Evolutionary conservation across 78 protist species (phyloP).

Genomic region (Monosiga brevicollis): DNA sequence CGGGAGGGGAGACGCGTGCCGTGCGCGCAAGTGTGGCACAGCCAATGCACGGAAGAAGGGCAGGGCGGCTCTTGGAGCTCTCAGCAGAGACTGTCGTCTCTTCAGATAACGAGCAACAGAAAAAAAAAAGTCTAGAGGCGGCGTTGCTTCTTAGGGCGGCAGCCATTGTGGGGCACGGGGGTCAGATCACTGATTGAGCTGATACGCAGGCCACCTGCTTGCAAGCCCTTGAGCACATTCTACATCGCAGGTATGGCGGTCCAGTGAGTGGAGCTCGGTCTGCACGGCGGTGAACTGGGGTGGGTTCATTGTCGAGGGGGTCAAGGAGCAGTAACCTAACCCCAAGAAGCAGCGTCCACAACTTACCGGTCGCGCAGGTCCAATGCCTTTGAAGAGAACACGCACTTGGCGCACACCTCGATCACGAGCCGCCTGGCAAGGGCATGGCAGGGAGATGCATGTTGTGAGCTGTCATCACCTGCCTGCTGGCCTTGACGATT

Average conservation of each 20-base stretch:
- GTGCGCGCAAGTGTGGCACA: too few species aligned
- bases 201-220: not conserved
- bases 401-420: not conserved
- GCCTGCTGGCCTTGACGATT: not conserved
- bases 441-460: not conserved
- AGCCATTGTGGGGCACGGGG: too few species aligned
- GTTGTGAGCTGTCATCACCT: not conserved
- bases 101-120: too few species aligned
- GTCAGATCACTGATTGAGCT: not conserved
- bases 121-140: too few species aligned
- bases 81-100: too few species aligned
- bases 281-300: not conserved
- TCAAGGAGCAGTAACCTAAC: not conserved
- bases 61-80: too few species aligned
- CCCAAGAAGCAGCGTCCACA: not conserved
- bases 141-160: too few species aligned
- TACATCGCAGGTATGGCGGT: not conserved
- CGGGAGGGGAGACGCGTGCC: too few species aligned
- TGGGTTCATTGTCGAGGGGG: not conserved
- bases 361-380: not conserved
- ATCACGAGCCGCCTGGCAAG: not conserved
- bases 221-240: not conserved
- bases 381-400: not conserved
- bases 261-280: not conserved
- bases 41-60: too few species aligned